Conservation (phyloP, 768 basidiomycete genomes). For the Mycena pura region DNA sequence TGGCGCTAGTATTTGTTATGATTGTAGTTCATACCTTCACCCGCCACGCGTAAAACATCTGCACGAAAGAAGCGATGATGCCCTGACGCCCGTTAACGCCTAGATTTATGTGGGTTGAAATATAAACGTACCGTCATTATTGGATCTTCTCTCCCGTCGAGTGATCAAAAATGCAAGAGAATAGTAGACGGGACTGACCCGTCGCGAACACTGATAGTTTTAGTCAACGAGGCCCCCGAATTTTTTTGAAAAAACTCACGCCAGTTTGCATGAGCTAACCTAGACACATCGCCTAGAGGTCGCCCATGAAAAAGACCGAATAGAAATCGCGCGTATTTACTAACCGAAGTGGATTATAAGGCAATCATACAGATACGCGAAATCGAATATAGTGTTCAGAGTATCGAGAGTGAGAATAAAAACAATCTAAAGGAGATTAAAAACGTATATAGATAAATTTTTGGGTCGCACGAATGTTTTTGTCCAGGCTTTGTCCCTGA, state of each 20-base stretch:
- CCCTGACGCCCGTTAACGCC: constrained; percentile 10
- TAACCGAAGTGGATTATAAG: constrained; percentile 45
- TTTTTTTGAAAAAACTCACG: too few relatives aligned
- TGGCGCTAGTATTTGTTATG: neutral
- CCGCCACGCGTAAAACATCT: constrained; percentile 26
- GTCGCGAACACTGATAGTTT: constrained; percentile 24
- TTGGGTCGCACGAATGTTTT: constrained; percentile 42
- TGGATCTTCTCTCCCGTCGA: constrained; percentile 3
- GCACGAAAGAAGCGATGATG: constrained; percentile 24
- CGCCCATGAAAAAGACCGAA: too few relatives aligned
- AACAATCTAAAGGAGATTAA: constrained; percentile 5
- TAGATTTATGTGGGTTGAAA: neutral
- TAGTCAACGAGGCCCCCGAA: too few relatives aligned
- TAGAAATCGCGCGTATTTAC: neutral
- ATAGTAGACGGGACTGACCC: neutral
- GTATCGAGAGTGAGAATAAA: constrained; percentile 43
- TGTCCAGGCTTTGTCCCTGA: constrained; percentile 17
- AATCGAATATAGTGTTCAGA: constrained; percentile 44
- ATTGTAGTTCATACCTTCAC: constrained; percentile 16
- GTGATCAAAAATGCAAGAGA: neutral
- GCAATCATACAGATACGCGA: constrained; percentile 43
- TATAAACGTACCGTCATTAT: constrained; percentile 12
- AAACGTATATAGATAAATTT: too few relatives aligned
- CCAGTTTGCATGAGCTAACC: constrained; percentile 32
- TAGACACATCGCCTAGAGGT: constrained; percentile 31